Evolutionary conservation across 106 monocot genomes (phyloP).

Genomic region (Cymbidium sinense): DNA sequence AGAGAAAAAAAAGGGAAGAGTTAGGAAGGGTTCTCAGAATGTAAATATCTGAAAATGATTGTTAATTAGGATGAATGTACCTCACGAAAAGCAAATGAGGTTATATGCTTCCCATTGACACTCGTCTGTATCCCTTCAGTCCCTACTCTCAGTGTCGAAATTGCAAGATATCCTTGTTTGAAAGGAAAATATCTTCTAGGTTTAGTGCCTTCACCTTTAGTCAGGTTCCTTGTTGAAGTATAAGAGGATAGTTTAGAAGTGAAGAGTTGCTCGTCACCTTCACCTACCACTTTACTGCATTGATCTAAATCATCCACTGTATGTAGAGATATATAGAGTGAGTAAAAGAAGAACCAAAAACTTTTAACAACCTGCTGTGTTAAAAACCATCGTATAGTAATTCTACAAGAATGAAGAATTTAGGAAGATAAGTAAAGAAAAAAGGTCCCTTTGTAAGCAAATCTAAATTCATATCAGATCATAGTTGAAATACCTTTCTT

Average conservation of each 20-base stretch:
- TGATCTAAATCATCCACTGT: conserved; percentile 82
- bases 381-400: background rate
- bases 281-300: conserved; percentile 60
- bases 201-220: conserved; percentile 13
- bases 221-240: conserved; percentile 16
- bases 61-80: conserved; percentile 30
- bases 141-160: conserved; percentile 78
- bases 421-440: background rate
- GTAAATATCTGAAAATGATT: background rate
- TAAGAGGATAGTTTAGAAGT: conserved; percentile 25
- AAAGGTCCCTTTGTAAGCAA: background rate
- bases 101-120: conserved; percentile 87
- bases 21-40: conserved; percentile 4
- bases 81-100: conserved; percentile 91
- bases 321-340: conserved; percentile 9
- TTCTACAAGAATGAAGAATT: background rate
- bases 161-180: conserved; percentile 60
- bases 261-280: conserved; percentile 26
- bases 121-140: conserved; percentile 86
- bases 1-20: background rate
- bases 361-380: background rate
- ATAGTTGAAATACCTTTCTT: conserved; percentile 45
- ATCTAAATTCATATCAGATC: conserved; percentile 2
- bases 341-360: background rate
- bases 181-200: conserved; percentile 72